A percentile compares a stretch with the other conserved stretches of the same genome.
These are phyloP conservation scores for Solanum corneliomulleri DNA, from an alignment of 257 asterid species.

Conservation along the genomic window DNA sequence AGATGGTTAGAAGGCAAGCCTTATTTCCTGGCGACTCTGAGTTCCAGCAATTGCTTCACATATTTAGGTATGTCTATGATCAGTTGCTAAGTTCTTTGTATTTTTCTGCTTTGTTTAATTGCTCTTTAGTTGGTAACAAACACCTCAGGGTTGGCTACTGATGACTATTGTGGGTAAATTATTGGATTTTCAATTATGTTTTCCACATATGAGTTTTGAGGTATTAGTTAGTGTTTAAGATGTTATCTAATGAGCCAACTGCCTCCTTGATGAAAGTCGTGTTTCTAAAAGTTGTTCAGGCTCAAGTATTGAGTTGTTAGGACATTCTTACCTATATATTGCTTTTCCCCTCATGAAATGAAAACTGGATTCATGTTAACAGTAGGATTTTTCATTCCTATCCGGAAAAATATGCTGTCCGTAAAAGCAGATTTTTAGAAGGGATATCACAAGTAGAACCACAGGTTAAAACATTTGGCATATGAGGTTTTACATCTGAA, in stretches of 20 bases:
- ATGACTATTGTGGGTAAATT: background rate
- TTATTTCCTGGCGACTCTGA: constrained; percentile 92
- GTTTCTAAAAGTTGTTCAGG: background rate
- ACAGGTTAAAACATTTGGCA: background rate
- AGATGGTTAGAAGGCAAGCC: constrained; percentile 89
- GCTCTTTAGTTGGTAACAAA: background rate
- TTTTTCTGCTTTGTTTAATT: background rate
- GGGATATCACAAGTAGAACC: background rate
- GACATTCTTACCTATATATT: background rate
- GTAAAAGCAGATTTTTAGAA: background rate
- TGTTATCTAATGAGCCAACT: background rate
- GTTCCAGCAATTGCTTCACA: constrained; percentile 86
- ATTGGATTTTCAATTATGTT: background rate
- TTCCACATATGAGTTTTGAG: background rate
- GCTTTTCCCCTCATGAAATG: background rate
- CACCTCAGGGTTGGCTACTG: background rate
- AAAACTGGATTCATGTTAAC: background rate
- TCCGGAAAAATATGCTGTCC: background rate
- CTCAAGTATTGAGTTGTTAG: background rate
- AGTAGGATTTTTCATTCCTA: background rate
- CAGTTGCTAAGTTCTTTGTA: background rate
- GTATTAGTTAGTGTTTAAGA: background rate
- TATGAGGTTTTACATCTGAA: background rate
- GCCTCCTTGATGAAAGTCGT: background rate
- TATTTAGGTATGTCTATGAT: constrained; percentile 44